Conservation (phyloP, 768 basidiomycete species). For the Trametopsis cervina region DNA sequence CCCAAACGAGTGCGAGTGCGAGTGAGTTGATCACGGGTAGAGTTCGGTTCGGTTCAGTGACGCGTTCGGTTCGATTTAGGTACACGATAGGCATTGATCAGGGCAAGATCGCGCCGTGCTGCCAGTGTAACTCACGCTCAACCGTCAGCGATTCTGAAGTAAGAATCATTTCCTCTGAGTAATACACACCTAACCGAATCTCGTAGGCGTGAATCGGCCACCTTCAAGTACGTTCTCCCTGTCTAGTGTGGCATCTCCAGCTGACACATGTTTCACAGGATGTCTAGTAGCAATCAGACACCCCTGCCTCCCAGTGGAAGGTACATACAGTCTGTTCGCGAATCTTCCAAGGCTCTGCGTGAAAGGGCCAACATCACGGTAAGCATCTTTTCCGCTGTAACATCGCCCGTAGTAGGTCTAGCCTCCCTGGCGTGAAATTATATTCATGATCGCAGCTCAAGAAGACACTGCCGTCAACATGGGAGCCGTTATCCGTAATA, state of each 20-base stretch:
- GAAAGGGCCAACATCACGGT: constrained; percentile 45
- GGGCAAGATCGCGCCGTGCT: too few relatives aligned
- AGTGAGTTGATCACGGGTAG: too few relatives aligned
- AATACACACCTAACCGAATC: too few relatives aligned
- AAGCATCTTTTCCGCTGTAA: constrained; percentile 23
- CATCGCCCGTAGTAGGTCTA: background rate
- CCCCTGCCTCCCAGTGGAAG: constrained; percentile 39
- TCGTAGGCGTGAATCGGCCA: too few relatives aligned
- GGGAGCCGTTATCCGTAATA: background rate
- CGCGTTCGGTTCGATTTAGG: background rate
- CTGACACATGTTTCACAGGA: background rate
- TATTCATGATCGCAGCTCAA: background rate
- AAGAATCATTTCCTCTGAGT: too few relatives aligned
- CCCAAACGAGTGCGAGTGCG: too few relatives aligned
- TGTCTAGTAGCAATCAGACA: background rate
- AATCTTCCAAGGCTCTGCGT: constrained; percentile 44
- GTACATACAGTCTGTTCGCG: constrained; percentile 45
- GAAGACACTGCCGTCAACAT: constrained; percentile 1
- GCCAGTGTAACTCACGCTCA: too few relatives aligned
- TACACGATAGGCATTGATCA: background rate
- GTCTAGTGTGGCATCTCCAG: too few relatives aligned
- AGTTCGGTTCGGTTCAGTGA: background rate
- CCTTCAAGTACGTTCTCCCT: too few relatives aligned
- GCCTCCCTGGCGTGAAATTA: too few relatives aligned
- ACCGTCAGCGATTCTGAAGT: too few relatives aligned